Percentiles rank a stretch among this genome's conserved stretches.
phyloP scores from a whole-genome alignment of 176 grass and related monocot species.

The Eremochloa ophiuroides region DNA sequence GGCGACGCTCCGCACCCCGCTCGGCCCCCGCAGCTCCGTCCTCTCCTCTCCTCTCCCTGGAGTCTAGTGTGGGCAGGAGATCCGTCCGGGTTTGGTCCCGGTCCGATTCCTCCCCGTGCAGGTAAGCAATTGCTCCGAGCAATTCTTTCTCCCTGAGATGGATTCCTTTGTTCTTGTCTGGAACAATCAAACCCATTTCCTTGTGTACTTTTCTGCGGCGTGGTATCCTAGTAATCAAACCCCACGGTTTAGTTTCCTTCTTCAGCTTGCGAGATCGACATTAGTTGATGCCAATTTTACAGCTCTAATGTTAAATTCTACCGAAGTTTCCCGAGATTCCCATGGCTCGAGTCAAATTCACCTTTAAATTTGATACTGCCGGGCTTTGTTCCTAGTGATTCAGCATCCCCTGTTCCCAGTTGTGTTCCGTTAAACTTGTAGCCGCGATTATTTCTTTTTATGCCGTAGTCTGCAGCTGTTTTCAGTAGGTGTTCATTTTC shows the following conservation, averaged over 20 bases:
- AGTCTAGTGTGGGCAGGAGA: background rate
- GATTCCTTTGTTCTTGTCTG: background rate
- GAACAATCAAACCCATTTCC: background rate
- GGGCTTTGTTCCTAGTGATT: background rate
- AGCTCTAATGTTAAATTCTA: background rate
- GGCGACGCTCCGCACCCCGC: background rate
- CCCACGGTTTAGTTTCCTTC: background rate
- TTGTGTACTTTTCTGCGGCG: background rate
- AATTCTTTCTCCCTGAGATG: background rate
- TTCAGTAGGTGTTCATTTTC: background rate
- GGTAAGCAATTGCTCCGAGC: background rate
- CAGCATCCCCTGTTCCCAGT: background rate
- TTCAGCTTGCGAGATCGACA: background rate
- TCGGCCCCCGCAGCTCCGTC: background rate
- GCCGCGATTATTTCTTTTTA: background rate
- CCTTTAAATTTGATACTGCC: background rate
- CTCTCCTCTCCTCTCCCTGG: background rate
- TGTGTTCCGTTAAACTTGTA: background rate
- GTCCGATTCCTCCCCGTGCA: background rate
- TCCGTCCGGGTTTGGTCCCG: background rate
- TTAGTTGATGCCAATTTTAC: background rate
- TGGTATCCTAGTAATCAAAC: background rate
- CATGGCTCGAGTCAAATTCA: background rate
- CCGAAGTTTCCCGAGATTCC: background rate
- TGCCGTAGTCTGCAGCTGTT: background rate